phyloP scores from a whole-genome alignment of 805 yeast genomes.

The Jamesozyma lodderae region DNA sequence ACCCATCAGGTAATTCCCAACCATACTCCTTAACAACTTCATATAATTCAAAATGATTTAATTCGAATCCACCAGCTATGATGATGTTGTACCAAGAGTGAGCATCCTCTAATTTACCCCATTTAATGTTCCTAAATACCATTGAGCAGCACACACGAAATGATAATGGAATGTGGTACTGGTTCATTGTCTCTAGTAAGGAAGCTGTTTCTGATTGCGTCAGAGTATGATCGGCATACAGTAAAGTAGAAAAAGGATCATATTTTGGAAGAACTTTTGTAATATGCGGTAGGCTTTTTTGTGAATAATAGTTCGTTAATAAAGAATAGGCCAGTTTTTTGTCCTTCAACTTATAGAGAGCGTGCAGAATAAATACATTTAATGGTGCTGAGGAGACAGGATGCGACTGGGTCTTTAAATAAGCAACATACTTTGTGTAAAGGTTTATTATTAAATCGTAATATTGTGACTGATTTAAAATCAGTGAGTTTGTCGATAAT shows the following conservation, averaged over 20 bases:
- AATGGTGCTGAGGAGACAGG: too few species aligned
- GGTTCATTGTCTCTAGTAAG: slow-evolving; percentile 20
- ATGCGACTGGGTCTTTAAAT: slow-evolving; percentile 12
- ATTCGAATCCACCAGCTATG: slow-evolving; percentile 14
- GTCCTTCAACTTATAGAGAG: slow-evolving; percentile 15
- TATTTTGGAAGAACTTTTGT: slow-evolving; percentile 8
- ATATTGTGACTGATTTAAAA: slow-evolving; percentile 9
- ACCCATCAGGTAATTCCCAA: slow-evolving; percentile 23
- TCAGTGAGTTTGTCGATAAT: slow-evolving; percentile 9
- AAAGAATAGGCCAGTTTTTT: slow-evolving; percentile 18
- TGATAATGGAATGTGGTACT: slow-evolving; percentile 14
- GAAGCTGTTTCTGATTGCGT: slow-evolving; percentile 12
- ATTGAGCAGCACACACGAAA: slow-evolving; percentile 22
- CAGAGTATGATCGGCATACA: slow-evolving; percentile 15
- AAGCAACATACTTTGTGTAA: slow-evolving; percentile 8
- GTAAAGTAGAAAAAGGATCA: slow-evolving; percentile 22
- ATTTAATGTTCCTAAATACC: slow-evolving; percentile 15
- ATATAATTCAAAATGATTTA: slow-evolving; percentile 17
- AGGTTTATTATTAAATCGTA: slow-evolving; percentile 12
- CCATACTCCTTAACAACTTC: slow-evolving; percentile 10
- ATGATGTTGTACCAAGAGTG: slow-evolving; percentile 24
- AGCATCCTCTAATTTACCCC: slow-evolving; percentile 17
- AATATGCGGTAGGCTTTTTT: slow-evolving; percentile 4
- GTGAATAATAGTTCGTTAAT: slow-evolving; percentile 18
- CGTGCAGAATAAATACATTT: slow-evolving; percentile 12